Base-by-base conservation (phyloP, 192 early-diverging fungal genomes). In the Coemansia sp. region DNA sequence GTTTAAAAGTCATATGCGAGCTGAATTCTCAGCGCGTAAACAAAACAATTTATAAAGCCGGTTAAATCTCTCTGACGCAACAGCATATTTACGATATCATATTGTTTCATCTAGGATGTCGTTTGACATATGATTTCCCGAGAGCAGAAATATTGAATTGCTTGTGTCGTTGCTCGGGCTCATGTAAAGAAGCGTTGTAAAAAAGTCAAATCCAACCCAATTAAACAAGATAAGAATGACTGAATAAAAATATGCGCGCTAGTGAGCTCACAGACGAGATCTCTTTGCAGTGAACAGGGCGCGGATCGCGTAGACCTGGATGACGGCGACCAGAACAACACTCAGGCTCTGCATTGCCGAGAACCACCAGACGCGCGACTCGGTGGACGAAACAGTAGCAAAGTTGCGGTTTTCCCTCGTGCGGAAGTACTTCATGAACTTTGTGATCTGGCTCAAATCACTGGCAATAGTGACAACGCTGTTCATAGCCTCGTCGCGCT, bases 251-350 rank as follows among this genome's bases (percentile, higher is more conserved):
- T 10, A 52, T 13, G n/a, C 23, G 51, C 10, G 4, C 2, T 12
- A 30, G 11, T 24, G 15, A 24, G 18, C 10, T 61, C 54, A 81
- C 44, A 81, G 52, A 7, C 69, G 57, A 21, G 73, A 59, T 64
- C 87, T 87, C 57, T 82, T 81, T 47, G 82, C 81, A 17, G 83
- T 86, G 78, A 99, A 99, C 85, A 99, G 93, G 19, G 84, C 90
- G 70, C 87, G 87, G 62, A 99, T 91, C 22, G 93, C 88, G 76
- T 90, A 92, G 18, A 99, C 94, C 82, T 99, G 97, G n/a, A 92
- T 60, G 11, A 86, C 84, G 11, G 92, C 88, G 81, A 94, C 94
- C 44, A 81, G 53, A 27, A 98, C 81, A 42, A 99, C 91, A 38
- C 89, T 65, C 42, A 85, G 49, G 52, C 83, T 85, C 75, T 96